These are phyloP conservation scores for Didymella arachidicola DNA, from an alignment of 2,329 filamentous ascomycete species.

Conservation along the genomic window DNA sequence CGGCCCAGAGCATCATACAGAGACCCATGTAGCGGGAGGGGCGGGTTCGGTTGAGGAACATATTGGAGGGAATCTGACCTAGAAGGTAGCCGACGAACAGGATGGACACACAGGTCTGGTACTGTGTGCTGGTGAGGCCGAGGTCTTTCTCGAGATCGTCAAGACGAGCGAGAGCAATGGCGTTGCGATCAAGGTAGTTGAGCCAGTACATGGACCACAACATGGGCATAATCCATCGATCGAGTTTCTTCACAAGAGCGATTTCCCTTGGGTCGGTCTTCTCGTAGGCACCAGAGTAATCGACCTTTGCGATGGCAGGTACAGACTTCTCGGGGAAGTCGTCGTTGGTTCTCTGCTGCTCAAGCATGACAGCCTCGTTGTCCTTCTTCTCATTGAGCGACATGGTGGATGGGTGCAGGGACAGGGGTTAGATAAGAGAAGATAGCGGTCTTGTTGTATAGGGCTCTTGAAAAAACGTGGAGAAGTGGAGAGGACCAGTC, in stretches of 20 bases:
- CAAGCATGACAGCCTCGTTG: slow-evolving; percentile 39
- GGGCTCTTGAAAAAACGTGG: slow-evolving; percentile 10
- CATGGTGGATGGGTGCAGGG: slow-evolving; percentile 24
- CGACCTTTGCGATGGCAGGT: slow-evolving; percentile 34
- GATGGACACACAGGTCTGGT: slow-evolving; percentile 61
- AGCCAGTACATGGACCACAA: slow-evolving; percentile 78
- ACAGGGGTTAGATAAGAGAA: neutral
- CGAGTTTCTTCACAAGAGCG: slow-evolving; percentile 67
- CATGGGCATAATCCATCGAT: slow-evolving; percentile 71
- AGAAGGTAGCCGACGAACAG: slow-evolving; percentile 63
- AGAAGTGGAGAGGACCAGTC: slow-evolving; percentile 23
- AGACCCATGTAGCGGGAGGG: slow-evolving; percentile 52
- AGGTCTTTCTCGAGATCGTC: slow-evolving; percentile 69
- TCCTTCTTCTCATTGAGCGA: slow-evolving; percentile 31
- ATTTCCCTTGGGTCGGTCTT: slow-evolving; percentile 48
- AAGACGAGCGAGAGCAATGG: slow-evolving; percentile 71
- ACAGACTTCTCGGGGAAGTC: slow-evolving; percentile 33
- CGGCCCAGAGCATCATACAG: slow-evolving; percentile 54
- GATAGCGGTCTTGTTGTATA: neutral
- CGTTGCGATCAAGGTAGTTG: slow-evolving; percentile 75
- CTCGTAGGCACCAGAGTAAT: slow-evolving; percentile 47
- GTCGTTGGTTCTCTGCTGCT: slow-evolving; percentile 35
- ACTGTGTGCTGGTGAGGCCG: slow-evolving; percentile 64
- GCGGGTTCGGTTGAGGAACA: slow-evolving; percentile 54
- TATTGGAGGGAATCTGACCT: slow-evolving; percentile 54